Percentiles rank a stretch among this genome's conserved stretches.
phyloP scores from a whole-genome alignment of 805 yeast species.

The Crinitomyces ghanaensis region DNA sequence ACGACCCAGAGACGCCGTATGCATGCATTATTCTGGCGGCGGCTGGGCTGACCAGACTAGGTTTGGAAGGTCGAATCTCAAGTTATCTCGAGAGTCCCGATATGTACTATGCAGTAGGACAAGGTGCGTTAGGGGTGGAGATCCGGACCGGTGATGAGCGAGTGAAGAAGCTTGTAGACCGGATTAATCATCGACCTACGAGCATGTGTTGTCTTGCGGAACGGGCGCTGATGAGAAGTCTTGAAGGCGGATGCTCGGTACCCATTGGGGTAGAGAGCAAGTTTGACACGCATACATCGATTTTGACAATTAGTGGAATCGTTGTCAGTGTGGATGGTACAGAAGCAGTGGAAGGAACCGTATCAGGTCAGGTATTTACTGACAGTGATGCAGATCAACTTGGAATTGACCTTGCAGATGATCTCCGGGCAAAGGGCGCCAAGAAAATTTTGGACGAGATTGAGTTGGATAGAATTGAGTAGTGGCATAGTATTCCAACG shows the following conservation, averaged over 20 bases:
- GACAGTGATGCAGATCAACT: constrained; percentile 54
- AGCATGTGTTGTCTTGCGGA: constrained; percentile 78
- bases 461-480: constrained; percentile 37
- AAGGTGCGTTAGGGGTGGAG: constrained; percentile 93
- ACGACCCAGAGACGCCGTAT: constrained; percentile 51
- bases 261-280: constrained; percentile 84
- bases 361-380: constrained; percentile 29
- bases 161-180: constrained; percentile 46
- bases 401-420: constrained; percentile 60
- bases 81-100: constrained; percentile 56
- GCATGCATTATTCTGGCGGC: constrained; percentile 79
- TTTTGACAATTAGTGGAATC: constrained; percentile 49
- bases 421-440: constrained; percentile 66
- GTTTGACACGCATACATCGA: constrained; percentile 36
- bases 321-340: constrained; percentile 82
- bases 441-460: constrained; percentile 70
- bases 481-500: too few species aligned
- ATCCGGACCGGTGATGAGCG: constrained; percentile 58
- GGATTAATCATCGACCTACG: constrained; percentile 52
- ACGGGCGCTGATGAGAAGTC: constrained; percentile 69
- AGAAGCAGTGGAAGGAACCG: constrained; percentile 49
- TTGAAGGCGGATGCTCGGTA: constrained; percentile 97
- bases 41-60: constrained; percentile 76
- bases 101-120: constrained; percentile 97
- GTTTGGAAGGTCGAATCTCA: constrained; percentile 66